phyloP scores from a whole-genome alignment of 805 yeast species.

The Myxozyma lipomycoides region DNA sequence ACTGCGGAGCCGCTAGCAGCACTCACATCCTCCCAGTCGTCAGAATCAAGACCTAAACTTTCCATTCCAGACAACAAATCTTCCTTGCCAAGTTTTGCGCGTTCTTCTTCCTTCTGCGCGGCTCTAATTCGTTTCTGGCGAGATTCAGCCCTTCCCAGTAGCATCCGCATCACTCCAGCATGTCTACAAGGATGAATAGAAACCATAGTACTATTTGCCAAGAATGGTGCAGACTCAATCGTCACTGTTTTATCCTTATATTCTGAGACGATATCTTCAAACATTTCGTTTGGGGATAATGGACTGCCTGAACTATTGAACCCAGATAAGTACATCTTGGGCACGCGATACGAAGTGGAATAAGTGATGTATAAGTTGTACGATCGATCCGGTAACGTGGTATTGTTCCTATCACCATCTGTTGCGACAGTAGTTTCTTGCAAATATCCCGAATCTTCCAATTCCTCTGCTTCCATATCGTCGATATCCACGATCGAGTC shows the following conservation, averaged over 20 bases:
- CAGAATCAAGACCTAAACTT: conserved; percentile 38
- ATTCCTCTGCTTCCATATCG: conserved; percentile 24
- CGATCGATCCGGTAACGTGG: conserved; percentile 44
- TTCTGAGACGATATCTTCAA: conserved; percentile 87
- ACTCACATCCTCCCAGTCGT: conserved; percentile 33
- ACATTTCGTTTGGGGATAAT: conserved; percentile 81
- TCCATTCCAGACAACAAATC: conserved; percentile 20
- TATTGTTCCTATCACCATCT: conserved; percentile 27
- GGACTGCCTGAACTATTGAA: conserved; percentile 82
- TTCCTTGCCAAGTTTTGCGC: conserved; percentile 8
- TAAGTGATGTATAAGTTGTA: conserved; percentile 90
- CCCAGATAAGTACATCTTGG: conserved; percentile 89
- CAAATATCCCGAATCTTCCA: conserved; percentile 24
- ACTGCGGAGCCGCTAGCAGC: conserved; percentile 31
- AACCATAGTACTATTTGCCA: conserved; percentile 62
- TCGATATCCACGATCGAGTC: conserved; percentile 22
- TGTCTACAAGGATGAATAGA: conserved; percentile 97
- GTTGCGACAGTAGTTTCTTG: conserved; percentile 1
- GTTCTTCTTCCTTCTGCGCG: conserved; percentile 5
- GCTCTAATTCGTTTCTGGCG: conserved; percentile 22
- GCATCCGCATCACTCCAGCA: conserved; percentile 86
- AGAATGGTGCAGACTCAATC: conserved; percentile 84
- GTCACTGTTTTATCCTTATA: conserved; percentile 95
- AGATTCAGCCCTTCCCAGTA: conserved; percentile 66
- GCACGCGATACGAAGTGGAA: conserved; percentile 92